phyloP scores from a whole-genome alignment of 805 yeast genomes.

The Pichia membranifaciens region DNA sequence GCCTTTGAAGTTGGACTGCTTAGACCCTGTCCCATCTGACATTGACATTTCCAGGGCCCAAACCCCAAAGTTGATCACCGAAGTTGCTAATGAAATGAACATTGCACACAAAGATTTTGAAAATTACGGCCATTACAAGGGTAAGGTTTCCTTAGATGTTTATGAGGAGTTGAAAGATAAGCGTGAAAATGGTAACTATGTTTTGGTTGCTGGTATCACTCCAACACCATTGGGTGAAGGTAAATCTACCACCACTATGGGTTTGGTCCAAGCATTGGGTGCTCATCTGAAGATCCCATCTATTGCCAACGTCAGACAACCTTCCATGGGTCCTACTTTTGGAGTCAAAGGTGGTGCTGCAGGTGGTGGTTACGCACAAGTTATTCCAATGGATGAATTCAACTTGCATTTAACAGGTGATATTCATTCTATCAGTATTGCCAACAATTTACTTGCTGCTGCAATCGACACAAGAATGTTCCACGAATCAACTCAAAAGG shows the following conservation, averaged over 20 bases:
- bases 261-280: constrained; percentile 74
- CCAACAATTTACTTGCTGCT: constrained; percentile 75
- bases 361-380: constrained; percentile 86
- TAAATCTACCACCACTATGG: constrained; percentile 78
- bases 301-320: constrained; percentile 80
- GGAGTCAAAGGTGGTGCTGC: constrained; percentile 91
- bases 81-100: constrained; percentile 66
- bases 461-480: constrained; percentile 83
- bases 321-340: constrained; percentile 85
- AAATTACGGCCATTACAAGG: constrained; percentile 70
- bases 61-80: constrained; percentile 61
- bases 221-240: constrained; percentile 88
- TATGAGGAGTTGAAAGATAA: constrained; percentile 55
- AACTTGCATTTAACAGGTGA: constrained; percentile 84
- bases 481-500: constrained; percentile 72
- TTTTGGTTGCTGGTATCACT: constrained; percentile 76
- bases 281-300: constrained; percentile 66
- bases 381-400: constrained; percentile 84
- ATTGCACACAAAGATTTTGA: constrained; percentile 63
- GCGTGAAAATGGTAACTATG: constrained; percentile 61
- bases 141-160: constrained; percentile 62
- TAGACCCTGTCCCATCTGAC: constrained; percentile 74
- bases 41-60: constrained; percentile 73
- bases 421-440: constrained; percentile 79
- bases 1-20: constrained; percentile 52